phyloP scores from a whole-genome alignment of 306 rosid genomes.

The Cicer arietinum region DNA sequence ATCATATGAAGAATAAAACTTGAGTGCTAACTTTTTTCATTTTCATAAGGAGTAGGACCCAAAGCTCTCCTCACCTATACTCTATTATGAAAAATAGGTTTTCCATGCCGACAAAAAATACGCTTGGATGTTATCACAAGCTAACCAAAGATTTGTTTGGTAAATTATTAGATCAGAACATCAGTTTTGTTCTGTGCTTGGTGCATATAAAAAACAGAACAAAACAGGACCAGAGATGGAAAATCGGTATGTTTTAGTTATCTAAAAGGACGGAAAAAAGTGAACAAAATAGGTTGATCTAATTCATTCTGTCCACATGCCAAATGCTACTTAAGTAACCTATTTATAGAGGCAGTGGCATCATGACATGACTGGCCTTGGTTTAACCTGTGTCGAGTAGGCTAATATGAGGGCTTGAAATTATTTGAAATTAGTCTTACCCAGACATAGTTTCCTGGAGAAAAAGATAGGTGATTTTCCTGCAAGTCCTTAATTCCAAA shows the following conservation, averaged over 20 bases:
- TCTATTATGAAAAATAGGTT: slow-evolving; percentile 26
- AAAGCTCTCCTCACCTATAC: not conserved
- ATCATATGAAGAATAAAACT: slow-evolving; percentile 29
- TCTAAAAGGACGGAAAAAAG: not conserved
- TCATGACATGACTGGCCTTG: slow-evolving; percentile 35
- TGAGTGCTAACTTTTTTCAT: slow-evolving; percentile 18
- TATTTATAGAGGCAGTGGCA: slow-evolving; percentile 12
- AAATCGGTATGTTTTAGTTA: not conserved
- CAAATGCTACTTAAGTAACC: not conserved
- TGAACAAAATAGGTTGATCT: not conserved
- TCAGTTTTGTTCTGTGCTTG: not conserved
- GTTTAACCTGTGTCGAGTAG: slow-evolving; percentile 1
- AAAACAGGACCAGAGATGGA: not conserved
- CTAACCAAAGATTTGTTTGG: slow-evolving; percentile 10
- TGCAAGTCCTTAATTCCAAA: slow-evolving; percentile 34
- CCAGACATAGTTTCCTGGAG: slow-evolving; percentile 25
- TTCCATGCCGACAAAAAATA: not conserved
- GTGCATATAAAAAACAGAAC: not conserved
- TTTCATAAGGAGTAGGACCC: slow-evolving; percentile 1
- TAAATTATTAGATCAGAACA: not conserved
- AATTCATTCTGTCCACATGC: not conserved
- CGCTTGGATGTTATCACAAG: slow-evolving; percentile 19
- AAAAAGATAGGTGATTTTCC: slow-evolving; percentile 31
- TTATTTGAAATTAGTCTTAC: slow-evolving; percentile 18
- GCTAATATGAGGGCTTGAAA: slow-evolving; percentile 28